These are phyloP conservation scores for Haplosporangium sp. DNA, from an alignment of 371 early-diverging fungal species.

Conservation along the genomic window DNA sequence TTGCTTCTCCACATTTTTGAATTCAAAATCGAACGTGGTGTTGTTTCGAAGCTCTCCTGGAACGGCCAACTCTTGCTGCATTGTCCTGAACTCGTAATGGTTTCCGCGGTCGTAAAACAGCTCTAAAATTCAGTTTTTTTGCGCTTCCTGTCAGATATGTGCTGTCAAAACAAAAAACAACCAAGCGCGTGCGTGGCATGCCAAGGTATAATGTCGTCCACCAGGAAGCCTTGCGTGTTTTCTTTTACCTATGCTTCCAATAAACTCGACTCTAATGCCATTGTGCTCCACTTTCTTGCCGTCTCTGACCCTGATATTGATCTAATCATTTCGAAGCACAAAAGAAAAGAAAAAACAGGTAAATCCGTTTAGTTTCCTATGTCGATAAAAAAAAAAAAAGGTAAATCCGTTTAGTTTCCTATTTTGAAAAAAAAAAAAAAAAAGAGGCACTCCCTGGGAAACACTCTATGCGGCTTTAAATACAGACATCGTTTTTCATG, in stretches of 20 bases:
- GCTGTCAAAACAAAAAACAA: not conserved
- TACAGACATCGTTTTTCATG: not conserved
- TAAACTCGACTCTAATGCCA: constrained; percentile 97
- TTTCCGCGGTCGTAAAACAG: constrained; percentile 95
- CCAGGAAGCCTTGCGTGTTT: not conserved
- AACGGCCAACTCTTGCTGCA: constrained; percentile 84
- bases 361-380: not conserved
- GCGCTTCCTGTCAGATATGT: too few relatives aligned
- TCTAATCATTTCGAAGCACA: constrained; percentile 61
- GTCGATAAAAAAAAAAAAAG: not conserved
- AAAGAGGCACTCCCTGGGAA: not conserved
- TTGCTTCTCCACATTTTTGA: constrained; percentile 92
- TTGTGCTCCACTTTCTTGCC: constrained; percentile 95
- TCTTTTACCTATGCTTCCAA: constrained; percentile 91
- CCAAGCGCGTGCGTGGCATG: too few relatives aligned
- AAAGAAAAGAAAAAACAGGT: not conserved
- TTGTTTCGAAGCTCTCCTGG: constrained; percentile 83
- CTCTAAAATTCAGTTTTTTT: constrained; percentile 61
- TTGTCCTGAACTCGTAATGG: constrained; percentile 92
- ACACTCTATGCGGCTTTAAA: not conserved
- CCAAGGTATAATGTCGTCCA: too few relatives aligned
- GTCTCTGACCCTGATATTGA: constrained; percentile 87
- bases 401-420: not conserved
- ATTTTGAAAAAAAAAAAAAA: not conserved
- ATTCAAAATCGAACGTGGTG: constrained; percentile 83